Evolutionary conservation across 257 asterid genomes (phyloP), one percentile per base, ranked within the genome.

Genomic region (Scutellaria barbata): DNA sequence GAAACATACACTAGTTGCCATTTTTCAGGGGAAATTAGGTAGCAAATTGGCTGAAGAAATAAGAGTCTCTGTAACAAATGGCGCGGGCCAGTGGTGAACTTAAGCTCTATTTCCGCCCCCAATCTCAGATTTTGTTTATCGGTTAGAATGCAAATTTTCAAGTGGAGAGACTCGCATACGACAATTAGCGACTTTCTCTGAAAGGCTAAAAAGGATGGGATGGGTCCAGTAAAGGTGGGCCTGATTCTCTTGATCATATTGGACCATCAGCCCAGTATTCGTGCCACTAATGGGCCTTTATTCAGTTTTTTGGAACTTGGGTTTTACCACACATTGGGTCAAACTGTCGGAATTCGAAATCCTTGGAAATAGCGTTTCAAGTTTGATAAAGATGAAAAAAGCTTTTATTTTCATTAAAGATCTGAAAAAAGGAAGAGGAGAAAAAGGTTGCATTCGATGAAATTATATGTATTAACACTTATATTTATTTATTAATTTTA

Each of bases 91-190:
- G 45, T 37, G 65, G 51, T 40, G 50, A 74, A 43, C 67, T 16
- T 12, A 10, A 17, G 53, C 62, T 62, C 35, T 46, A 68, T 48
- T 73, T 72, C 63, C 54, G 81, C 71, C 76, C 70, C 69, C 51
- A 46, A 66, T 74, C 71, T 61, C 74, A 30, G 35, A 60, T 77
- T 82, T 79, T 76, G 82, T 80, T 82, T 79, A 79, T 82, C 86
- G 75, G 72, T 53, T 73, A 42, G 37, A 4, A 14, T 48, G 4
- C 37, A 64, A n/a, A 55, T 11, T 66, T 1, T 20, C 43, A 56
- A 62, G 72, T 10, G 58, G 75, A 56, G 42, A 71, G n/a, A 20
- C 54, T 48, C 65, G 1, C 6, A 7, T 2, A 7, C 4, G 4
- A 0, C 7, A 4, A 22, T 22, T n/a, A 10, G 52, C 75, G 75